Percentiles rank a stretch among this genome's conserved stretches.
phyloP scores from a whole-genome alignment of 176 grass and related monocot species.

The Zea luxurians region DNA sequence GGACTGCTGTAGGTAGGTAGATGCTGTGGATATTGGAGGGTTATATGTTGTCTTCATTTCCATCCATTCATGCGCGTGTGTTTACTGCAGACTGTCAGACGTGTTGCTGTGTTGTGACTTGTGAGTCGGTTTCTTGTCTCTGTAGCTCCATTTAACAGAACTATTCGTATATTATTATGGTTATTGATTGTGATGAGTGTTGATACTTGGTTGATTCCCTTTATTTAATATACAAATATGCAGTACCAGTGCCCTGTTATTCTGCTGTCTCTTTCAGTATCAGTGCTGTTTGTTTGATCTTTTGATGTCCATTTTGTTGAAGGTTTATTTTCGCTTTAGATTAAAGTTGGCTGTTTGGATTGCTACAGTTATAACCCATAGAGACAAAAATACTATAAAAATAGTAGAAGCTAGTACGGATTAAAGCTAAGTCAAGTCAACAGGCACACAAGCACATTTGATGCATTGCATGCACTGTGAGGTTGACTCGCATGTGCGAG shows the following conservation, averaged over 20 bases:
- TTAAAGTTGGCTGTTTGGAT: too few relatives aligned
- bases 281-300: neutral
- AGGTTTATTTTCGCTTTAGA: too few relatives aligned
- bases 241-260: neutral
- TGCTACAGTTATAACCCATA: too few relatives aligned
- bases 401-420: too few relatives aligned
- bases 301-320: neutral
- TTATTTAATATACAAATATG: too few relatives aligned
- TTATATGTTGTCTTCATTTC: neutral
- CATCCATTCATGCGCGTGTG: neutral
- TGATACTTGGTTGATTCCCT: too few relatives aligned
- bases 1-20: slow-evolving; percentile 17
- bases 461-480: too few relatives aligned
- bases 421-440: too few relatives aligned
- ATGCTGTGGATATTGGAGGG: slow-evolving; percentile 12
- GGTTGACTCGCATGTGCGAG: too few relatives aligned
- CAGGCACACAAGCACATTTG: too few relatives aligned
- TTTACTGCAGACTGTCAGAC: neutral
- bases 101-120: neutral
- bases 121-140: neutral
- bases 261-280: neutral
- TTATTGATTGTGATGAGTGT: too few relatives aligned
- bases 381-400: too few relatives aligned
- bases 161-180: neutral
- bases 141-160: neutral